phyloP scores from a whole-genome alignment of 441 rosid genomes.

The Metrosideros polymorpha region DNA sequence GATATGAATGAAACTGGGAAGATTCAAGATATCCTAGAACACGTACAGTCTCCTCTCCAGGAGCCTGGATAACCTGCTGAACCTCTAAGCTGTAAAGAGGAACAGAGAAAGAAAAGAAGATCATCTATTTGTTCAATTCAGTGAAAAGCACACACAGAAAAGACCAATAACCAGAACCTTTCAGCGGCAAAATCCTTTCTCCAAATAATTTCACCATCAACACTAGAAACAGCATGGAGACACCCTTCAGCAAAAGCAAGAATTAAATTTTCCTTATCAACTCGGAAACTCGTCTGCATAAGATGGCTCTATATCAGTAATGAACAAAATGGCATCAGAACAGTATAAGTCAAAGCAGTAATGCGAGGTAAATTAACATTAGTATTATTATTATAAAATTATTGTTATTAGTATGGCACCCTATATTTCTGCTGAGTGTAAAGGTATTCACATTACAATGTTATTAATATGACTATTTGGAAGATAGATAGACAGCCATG shows the following conservation, averaged over 20 bases:
- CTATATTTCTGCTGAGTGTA: neutral
- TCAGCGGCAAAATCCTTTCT: slow-evolving; percentile 64
- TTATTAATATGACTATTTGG: neutral
- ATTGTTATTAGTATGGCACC: neutral
- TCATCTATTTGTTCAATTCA: slow-evolving; percentile 2
- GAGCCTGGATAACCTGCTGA: slow-evolving; percentile 60
- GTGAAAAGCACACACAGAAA: neutral
- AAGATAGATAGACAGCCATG: neutral
- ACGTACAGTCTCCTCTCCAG: slow-evolving; percentile 40
- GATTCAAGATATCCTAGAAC: slow-evolving; percentile 64
- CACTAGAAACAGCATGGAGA: slow-evolving; percentile 80
- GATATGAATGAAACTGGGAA: slow-evolving; percentile 56
- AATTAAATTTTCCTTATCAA: slow-evolving; percentile 56
- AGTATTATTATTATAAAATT: neutral
- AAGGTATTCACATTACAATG: neutral
- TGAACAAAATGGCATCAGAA: neutral
- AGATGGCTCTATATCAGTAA: neutral
- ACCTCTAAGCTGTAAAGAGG: slow-evolving; percentile 57
- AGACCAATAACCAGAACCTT: slow-evolving; percentile 42
- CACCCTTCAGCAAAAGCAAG: slow-evolving; percentile 63
- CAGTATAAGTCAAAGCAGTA: neutral
- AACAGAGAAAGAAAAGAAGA: slow-evolving; percentile 9
- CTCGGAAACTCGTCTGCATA: slow-evolving; percentile 57
- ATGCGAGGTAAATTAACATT: neutral
- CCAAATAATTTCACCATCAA: slow-evolving; percentile 90